Conservation (phyloP, 1,139 yeast species). For the Blastobotrys malaysiensis region DNA sequence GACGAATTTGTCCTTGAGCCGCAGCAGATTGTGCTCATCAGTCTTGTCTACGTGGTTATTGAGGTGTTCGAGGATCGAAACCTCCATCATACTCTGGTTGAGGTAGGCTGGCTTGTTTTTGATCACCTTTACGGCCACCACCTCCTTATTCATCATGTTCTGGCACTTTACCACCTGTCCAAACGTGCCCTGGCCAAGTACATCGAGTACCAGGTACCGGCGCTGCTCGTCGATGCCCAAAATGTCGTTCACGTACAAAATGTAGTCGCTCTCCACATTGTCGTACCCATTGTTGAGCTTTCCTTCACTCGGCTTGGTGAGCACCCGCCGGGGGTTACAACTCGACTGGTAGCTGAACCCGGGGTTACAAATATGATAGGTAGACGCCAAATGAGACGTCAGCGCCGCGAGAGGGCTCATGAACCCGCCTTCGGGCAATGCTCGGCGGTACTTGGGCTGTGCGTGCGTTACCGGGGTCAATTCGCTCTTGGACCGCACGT, state of each 20-base stretch:
- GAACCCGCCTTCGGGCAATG: conserved; percentile 69
- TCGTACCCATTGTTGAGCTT: conserved; percentile 78
- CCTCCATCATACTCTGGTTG: conserved; percentile 90
- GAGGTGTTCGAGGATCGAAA: conserved; percentile 73
- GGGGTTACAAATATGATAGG: conserved; percentile 84
- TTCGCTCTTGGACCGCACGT: conserved; percentile 45
- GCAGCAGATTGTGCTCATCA: conserved; percentile 68
- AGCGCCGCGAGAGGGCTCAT: conserved; percentile 84
- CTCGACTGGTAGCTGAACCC: conserved; percentile 77
- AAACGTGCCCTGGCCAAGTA: conserved; percentile 94
- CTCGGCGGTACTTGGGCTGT: conserved; percentile 74
- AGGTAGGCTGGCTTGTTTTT: conserved; percentile 88
- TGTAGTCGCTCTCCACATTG: conserved; percentile 85
- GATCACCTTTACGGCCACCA: conserved; percentile 91
- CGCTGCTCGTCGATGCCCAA: conserved; percentile 84
- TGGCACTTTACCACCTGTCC: conserved; percentile 99
- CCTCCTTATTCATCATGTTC: conserved; percentile 77
- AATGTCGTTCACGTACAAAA: conserved; percentile 88
- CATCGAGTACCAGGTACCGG: conserved; percentile 78
- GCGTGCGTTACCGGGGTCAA: conserved; percentile 57
- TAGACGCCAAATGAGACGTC: conserved; percentile 69
- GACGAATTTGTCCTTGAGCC: conserved; percentile 81
- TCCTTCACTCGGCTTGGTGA: conserved; percentile 90
- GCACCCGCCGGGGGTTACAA: conserved; percentile 83
- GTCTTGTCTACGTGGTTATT: conserved; percentile 64